Evolutionary conservation across 1,284 basidiomycete species (phyloP).

Genomic region (Earliella scabrosa): DNA sequence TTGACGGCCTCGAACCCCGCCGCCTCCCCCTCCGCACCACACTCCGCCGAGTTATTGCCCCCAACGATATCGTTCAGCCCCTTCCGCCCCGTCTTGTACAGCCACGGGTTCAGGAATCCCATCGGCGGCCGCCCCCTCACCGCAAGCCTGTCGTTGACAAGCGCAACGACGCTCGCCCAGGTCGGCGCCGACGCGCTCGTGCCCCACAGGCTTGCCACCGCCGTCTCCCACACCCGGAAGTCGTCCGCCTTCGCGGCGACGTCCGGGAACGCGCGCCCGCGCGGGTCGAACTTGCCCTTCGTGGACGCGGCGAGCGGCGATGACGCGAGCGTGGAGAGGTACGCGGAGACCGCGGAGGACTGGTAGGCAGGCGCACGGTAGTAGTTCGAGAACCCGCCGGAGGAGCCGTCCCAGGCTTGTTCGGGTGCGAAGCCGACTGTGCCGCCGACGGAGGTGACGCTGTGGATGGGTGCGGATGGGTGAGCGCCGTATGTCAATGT

Average conservation of each 20-base stretch:
- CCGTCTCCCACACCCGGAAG: slow-evolving; percentile 31
- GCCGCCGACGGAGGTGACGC: slow-evolving; percentile 63
- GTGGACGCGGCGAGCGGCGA: slow-evolving; percentile 30
- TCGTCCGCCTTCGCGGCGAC: slow-evolving; percentile 33
- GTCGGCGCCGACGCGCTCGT: slow-evolving; percentile 53
- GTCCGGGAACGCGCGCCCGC: slow-evolving; percentile 39
- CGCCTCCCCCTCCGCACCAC: slow-evolving; percentile 32
- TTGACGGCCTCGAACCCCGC: slow-evolving; percentile 45
- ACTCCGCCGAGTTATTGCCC: slow-evolving; percentile 30
- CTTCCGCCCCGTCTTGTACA: slow-evolving; percentile 28
- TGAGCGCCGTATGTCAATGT: neutral
- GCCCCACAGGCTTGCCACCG: slow-evolving; percentile 51
- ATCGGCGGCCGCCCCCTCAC: slow-evolving; percentile 42
- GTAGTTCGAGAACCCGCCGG: slow-evolving; percentile 65
- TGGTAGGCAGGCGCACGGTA: slow-evolving; percentile 46
- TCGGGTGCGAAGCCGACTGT: slow-evolving; percentile 53
- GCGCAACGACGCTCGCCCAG: slow-evolving; percentile 54
- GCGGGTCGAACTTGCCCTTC: slow-evolving; percentile 31
- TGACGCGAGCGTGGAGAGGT: slow-evolving; percentile 28
- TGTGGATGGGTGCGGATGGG: slow-evolving; percentile 33
- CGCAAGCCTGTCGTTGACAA: slow-evolving; percentile 57
- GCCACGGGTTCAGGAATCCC: slow-evolving; percentile 54
- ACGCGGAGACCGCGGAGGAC: slow-evolving; percentile 36
- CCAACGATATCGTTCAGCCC: slow-evolving; percentile 30
- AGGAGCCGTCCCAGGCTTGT: slow-evolving; percentile 47